Evolutionary conservation across 129 eudicot species (phyloP).

Genomic region (Rutidosis leptorrhynchoides): DNA sequence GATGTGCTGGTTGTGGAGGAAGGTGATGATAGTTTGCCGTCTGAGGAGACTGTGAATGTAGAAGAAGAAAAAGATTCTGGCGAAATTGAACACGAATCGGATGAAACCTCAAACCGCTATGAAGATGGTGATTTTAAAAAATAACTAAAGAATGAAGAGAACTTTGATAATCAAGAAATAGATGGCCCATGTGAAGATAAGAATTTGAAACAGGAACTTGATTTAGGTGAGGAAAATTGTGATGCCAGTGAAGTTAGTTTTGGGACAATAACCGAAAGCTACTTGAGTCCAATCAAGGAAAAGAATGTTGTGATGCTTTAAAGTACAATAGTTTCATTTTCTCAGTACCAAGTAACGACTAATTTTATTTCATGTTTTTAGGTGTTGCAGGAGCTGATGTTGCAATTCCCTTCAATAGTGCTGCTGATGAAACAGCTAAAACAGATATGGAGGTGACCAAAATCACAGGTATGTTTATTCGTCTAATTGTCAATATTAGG

Average conservation of each 20-base stretch:
- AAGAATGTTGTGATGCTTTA: neutral
- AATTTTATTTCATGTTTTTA: too few species aligned
- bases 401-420: neutral
- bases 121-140: slow-evolving; percentile 2
- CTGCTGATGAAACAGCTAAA: slow-evolving; percentile 4
- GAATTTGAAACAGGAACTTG: neutral
- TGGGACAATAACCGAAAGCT: neutral
- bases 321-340: neutral
- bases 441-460: neutral
- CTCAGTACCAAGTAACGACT: neutral
- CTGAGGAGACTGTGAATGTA: neutral
- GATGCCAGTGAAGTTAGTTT: slow-evolving; percentile 5
- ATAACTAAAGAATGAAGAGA: slow-evolving; percentile 1
- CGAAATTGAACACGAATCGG: slow-evolving; percentile 5
- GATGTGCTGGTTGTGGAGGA: slow-evolving; percentile 21
- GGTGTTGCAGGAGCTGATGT: slow-evolving; percentile 11
- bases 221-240: neutral
- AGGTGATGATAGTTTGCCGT: neutral
- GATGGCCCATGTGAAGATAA: slow-evolving; percentile 19
- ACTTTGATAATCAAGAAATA: neutral
- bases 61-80: slow-evolving; percentile 4
- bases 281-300: neutral
- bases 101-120: slow-evolving; percentile 6
- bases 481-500: neutral
- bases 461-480: slow-evolving; percentile 20